A percentile compares a stretch with the other conserved stretches of the same genome.
Evolutionary conservation across 805 yeast genomes (phyloP).

Genomic region (Zygotorulaspora florentina): DNA sequence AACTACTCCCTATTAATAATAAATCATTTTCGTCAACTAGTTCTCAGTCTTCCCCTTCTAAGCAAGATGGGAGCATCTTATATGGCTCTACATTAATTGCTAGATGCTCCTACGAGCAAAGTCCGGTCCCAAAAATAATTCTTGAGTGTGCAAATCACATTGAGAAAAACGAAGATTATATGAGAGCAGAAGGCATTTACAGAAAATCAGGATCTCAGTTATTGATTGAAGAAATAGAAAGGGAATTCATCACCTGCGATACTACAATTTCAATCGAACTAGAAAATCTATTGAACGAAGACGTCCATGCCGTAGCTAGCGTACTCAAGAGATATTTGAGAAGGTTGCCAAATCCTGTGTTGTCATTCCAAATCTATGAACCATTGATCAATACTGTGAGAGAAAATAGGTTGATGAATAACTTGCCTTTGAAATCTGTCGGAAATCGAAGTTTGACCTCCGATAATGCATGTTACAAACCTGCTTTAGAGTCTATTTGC

Average conservation of each 20-base stretch:
- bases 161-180: slow-evolving; percentile 56
- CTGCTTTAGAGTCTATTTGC: slow-evolving; percentile 39
- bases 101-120: slow-evolving; percentile 59
- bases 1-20: slow-evolving; percentile 26
- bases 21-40: slow-evolving; percentile 9
- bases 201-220: slow-evolving; percentile 81
- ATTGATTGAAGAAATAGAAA: slow-evolving; percentile 35
- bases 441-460: slow-evolving; percentile 6
- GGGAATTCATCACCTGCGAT: slow-evolving; percentile 33
- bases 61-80: slow-evolving; percentile 21
- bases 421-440: slow-evolving; percentile 20
- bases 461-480: slow-evolving; percentile 6
- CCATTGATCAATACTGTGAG: slow-evolving; percentile 55
- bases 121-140: slow-evolving; percentile 65
- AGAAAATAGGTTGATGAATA: slow-evolving; percentile 21
- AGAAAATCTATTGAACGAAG: slow-evolving; percentile 46
- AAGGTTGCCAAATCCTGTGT: slow-evolving; percentile 78
- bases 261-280: slow-evolving; percentile 36
- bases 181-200: slow-evolving; percentile 81
- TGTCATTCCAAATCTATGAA: slow-evolving; percentile 66
- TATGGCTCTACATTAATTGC: slow-evolving; percentile 51
- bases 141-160: slow-evolving; percentile 70
- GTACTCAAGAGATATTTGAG: slow-evolving; percentile 85
- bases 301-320: slow-evolving; percentile 81
- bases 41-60: slow-evolving; percentile 24